Base-by-base conservation (phyloP, 2,329 filamentous ascomycete species). In the Arachnomyces sp. region DNA sequence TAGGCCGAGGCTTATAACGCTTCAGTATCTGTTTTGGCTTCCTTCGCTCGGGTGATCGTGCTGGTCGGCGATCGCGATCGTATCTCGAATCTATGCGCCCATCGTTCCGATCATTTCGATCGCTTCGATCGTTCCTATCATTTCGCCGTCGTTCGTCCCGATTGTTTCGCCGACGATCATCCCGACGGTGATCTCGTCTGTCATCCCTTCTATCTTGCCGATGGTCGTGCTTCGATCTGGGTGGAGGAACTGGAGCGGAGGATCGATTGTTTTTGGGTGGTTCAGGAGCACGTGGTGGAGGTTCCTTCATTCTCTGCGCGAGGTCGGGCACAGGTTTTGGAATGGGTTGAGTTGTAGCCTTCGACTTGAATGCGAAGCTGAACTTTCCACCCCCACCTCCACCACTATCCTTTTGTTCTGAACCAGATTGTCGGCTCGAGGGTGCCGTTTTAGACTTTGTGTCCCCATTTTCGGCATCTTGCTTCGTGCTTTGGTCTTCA, bases 351-450 rank as follows among this genome's bases (percentile, higher is more conserved):
- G 80, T 71, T 2, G 73, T 70, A 15, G 79, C 76, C 56, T 83
- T 90, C 42, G 81, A 76, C 59, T 95, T 95, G 62, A 96, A 87
- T 1, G 88, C 87, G 60, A 96, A 96, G 59, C 87, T 93, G 55
- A 95, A 93, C 63, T 90, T 92, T 33, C 79, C 78, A 2, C 68
- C 67, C 2, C 34, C 39, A 18, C 67, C 67, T 2, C 34, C 39
- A 18, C 32, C 34, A 2, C 67, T 67, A 43, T 70, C 67, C 56
- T 70, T 59, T 44, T 63, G 55, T 44, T 74, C 69, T n/a, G 75
- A 69, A 4, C 74, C 69, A 2, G 73, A 64, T 30, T 75, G 67
- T 42, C 75, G 74, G 42, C 63, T 68, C 8, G 76, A 42, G 9
- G 20, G 71, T 14, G 73, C 73, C 20, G 72, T 72, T 63, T 77